phyloP scores from a whole-genome alignment of 768 basidiomycete species.

The Lentinula raphanica region DNA sequence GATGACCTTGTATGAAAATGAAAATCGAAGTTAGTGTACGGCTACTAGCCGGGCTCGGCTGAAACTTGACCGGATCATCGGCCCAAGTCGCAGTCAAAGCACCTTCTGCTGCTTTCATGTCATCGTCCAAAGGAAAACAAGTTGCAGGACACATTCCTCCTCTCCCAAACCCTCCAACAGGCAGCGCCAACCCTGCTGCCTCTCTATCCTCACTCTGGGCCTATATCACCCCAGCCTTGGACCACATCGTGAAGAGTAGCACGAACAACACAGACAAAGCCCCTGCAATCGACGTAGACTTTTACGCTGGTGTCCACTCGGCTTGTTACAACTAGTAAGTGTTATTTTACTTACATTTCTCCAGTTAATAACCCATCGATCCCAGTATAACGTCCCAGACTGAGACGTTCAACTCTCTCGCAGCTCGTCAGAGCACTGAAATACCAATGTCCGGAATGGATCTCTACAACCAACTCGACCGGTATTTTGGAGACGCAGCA shows the following conservation, averaged over 20 bases:
- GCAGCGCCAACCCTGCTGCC: slow-evolving; percentile 69
- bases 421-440: slow-evolving; percentile 23
- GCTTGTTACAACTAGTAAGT: slow-evolving; percentile 78
- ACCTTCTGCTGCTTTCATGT: too few relatives aligned
- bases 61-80: too few relatives aligned
- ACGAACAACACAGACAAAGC: slow-evolving; percentile 56
- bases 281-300: slow-evolving; percentile 64
- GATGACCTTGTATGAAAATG: too few relatives aligned
- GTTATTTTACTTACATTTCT: not conserved
- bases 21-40: too few relatives aligned
- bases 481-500: slow-evolving; percentile 58
- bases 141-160: slow-evolving; percentile 20
- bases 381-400: slow-evolving; percentile 51
- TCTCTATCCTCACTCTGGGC: slow-evolving; percentile 71
- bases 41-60: too few relatives aligned
- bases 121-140: slow-evolving; percentile 25
- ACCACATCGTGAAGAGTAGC: slow-evolving; percentile 72
- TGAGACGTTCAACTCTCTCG: slow-evolving; percentile 36
- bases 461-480: slow-evolving; percentile 69
- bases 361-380: slow-evolving; percentile 13
- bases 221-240: slow-evolving; percentile 68
- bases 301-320: slow-evolving; percentile 75
- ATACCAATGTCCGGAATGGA: slow-evolving; percentile 50
- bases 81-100: too few relatives aligned
- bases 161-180: slow-evolving; percentile 50